Conservation (phyloP, 169 alveolate genomes). For the Cryptosporidium parvum region DNA sequence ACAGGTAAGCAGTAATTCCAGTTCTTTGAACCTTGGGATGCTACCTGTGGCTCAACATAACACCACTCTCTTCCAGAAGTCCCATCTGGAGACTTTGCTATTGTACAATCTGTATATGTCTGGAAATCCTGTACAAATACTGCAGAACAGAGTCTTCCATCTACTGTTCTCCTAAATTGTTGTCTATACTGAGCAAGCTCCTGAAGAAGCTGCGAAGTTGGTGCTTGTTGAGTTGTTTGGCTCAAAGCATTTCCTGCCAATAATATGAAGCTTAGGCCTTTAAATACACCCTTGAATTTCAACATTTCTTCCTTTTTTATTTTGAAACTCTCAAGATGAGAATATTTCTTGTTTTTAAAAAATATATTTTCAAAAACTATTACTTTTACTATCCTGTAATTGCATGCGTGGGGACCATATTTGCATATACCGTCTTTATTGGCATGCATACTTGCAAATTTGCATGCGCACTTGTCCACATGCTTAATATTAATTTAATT, state of each 20-base stretch:
- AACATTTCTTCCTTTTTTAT: constrained; percentile 46
- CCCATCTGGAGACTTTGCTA: constrained; percentile 90
- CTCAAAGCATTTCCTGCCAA: constrained; percentile 24
- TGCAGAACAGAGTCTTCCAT: constrained; percentile 90
- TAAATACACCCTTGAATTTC: constrained; percentile 26
- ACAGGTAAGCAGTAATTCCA: constrained; percentile 91
- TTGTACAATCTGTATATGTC: constrained; percentile 90
- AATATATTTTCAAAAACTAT: constrained; percentile 2
- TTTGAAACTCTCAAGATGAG: constrained; percentile 33
- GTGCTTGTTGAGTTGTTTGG: constrained; percentile 69
- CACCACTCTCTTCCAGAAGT: constrained; percentile 91
- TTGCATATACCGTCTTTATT: constrained; percentile 52
- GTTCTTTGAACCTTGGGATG: constrained; percentile 88
- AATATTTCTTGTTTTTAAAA: constrained; percentile 28
- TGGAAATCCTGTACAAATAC: constrained; percentile 90
- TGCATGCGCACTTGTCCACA: constrained; percentile 52
- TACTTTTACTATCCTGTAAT: background rate
- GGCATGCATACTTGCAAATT: constrained; percentile 57
- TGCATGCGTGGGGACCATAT: constrained; percentile 46
- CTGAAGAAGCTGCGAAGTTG: constrained; percentile 66
- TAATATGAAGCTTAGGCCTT: constrained; percentile 37
- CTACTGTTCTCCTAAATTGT: constrained; percentile 87
- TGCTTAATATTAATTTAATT: background rate
- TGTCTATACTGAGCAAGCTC: constrained; percentile 88
- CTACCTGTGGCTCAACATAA: constrained; percentile 90